Base-by-base conservation (phyloP, 2,329 filamentous ascomycete genomes). In the Spiromastix sp. region DNA sequence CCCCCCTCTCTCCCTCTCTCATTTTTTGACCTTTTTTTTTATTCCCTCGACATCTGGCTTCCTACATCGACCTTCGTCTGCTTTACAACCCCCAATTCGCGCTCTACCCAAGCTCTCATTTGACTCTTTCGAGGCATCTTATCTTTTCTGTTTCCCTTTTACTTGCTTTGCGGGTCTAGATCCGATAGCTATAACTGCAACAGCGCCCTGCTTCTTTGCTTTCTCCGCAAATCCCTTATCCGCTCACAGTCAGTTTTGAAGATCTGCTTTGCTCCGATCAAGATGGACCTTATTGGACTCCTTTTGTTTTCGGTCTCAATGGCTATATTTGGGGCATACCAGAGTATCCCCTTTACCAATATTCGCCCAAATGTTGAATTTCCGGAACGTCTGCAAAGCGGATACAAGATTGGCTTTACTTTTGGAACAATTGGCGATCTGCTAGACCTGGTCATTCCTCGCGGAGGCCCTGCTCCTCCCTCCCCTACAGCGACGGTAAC, bases 251-350 rank as follows among this genome's bases (percentile, higher is more conserved):
- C n/a, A n/a, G n/a, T n/a, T n/a, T n/a, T n/a, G n/a, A n/a, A n/a
- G n/a, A n/a, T n/a, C n/a, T n/a, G n/a, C n/a, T n/a, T n/a, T n/a
- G n/a, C n/a, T n/a, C n/a, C n/a, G n/a, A n/a, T 33, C 36, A 12
- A 12, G 27, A 51, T 48, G 47, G 41, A 45, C 12, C 25, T 45
- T 18, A 24, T 40, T 11, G 36, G 47, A 13, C 39, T 48, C 4
- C 17, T 39, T 8, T 16, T 43, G 4, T 34, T 46, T 15, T 46
- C 48, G 15, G 7, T 49, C 8, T 36, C 37, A 5, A 34, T 43
- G 20, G 48, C 43, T 22, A 30, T 51, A 17, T 46, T 47, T 32
- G 45, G 48, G 4, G 30, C 18, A 13, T 39, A 27, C 30, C 41
- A 43, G 3, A 25, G 34, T n/a, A 30, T 37, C 13, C 39, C 37